Evolutionary conservation across 1,284 basidiomycete species (phyloP).

Genomic region (Agaricales sp.): DNA sequence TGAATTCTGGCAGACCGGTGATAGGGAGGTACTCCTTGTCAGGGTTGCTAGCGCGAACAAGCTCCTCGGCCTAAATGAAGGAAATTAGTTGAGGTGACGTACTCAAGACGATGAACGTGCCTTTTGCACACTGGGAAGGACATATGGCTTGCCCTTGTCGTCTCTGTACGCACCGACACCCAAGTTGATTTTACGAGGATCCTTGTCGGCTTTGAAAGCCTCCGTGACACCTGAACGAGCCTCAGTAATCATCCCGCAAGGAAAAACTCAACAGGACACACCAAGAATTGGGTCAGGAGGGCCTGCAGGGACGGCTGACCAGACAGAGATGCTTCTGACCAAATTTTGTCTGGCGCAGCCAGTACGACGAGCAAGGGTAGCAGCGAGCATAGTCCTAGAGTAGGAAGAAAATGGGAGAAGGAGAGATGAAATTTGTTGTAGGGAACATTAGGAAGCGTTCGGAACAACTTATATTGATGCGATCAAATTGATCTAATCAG

Average conservation of each 20-base stretch:
- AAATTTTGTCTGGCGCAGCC: constrained; percentile 22
- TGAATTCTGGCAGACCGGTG: constrained; percentile 85
- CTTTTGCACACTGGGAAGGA: constrained; percentile 85
- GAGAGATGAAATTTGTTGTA: constrained; percentile 8
- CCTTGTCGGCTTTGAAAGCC: constrained; percentile 91
- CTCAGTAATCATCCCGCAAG: constrained; percentile 8
- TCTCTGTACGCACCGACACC: constrained; percentile 95
- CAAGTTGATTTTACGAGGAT: constrained; percentile 92
- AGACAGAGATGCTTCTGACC: constrained; percentile 53
- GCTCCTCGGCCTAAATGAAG: constrained; percentile 63
- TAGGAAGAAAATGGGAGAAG: constrained; percentile 11
- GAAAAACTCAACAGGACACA: constrained; percentile 24
- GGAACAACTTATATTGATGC: neutral
- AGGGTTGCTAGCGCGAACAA: constrained; percentile 53
- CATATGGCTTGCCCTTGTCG: constrained; percentile 91
- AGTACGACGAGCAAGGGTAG: constrained; percentile 33
- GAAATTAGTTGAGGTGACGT: constrained; percentile 7
- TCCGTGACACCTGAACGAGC: constrained; percentile 64
- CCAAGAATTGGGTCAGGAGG: constrained; percentile 94
- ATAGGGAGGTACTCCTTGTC: constrained; percentile 99
- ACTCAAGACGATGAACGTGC: constrained; percentile 18
- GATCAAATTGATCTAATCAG: neutral
- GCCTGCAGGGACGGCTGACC: constrained; percentile 79
- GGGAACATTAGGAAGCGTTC: neutral
- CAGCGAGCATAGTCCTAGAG: constrained; percentile 28